Evolutionary conservation across 495 filamentous ascomycete species (phyloP), one percentile per base, ranked within the genome.

Genomic region (Thermothielavioides terrestris): DNA sequence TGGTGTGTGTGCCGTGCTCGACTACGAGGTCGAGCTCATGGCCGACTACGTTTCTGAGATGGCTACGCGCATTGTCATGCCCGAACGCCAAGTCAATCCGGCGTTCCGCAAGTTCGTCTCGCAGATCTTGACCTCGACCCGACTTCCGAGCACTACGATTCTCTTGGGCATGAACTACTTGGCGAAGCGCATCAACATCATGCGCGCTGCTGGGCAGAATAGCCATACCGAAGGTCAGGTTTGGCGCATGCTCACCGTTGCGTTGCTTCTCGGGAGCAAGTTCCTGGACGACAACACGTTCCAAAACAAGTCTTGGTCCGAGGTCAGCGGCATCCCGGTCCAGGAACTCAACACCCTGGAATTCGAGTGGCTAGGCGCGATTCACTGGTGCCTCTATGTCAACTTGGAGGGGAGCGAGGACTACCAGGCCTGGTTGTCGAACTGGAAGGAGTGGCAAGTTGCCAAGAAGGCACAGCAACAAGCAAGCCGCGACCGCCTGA

Each of bases 241-340:
- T 46, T 94, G 92, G 74, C 84, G 89, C 43, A 87, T 96, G 80
- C 77, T 97, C 46, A 96, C 89, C 12, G 85, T 90, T 46, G 76
- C 84, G 14, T 76, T 99, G 27, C 73, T 99, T 34, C 77, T 99
- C 27, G 92, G 90, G 43, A 96, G 90, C 74, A 99, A 99, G 70
- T 99, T 99, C 60, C 68, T 97, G 46, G 92, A 99, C 62, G 92
- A 99, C 68, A 97, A 97, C 68, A 99, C 92, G 14, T 99, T 97
- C 68, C 89, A 96, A 74, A 99, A 97, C 71, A 87, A 90, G 46
- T 97, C 94, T 6, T 99, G 92, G 92, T 85, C 94, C 4, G 94
- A 99, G 61, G 92, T 99, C 21, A 97, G 89, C 69, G 88, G 85
- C 49, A 95, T 99, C 52, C 68, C 84, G 18, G 89, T 99, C 20